A percentile compares a stretch with the other conserved stretches of the same genome.
Conservation (phyloP, 345 rosid species). For the Moringa oleifera region DNA sequence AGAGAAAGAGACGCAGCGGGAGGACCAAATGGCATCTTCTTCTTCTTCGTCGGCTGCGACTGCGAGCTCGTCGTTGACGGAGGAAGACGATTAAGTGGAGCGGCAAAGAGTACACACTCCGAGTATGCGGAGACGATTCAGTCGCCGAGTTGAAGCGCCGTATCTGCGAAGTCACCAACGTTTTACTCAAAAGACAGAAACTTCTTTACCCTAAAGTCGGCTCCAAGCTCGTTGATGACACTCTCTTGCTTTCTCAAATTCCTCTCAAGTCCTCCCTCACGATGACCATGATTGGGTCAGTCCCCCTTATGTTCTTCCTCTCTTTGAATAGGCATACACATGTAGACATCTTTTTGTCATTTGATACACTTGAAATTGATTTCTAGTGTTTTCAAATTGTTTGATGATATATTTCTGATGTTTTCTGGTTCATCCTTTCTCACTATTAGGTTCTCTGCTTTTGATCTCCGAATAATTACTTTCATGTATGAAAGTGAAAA, state of each 20-base stretch:
- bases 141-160: constrained; percentile 91
- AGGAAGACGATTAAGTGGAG: constrained; percentile 88
- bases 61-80: constrained; percentile 37
- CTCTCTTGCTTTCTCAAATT: constrained; percentile 60
- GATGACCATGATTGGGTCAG: constrained; percentile 95
- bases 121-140: constrained; percentile 81
- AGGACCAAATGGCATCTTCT: no score
- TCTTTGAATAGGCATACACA: background rate
- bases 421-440: no score
- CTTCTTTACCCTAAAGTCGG: constrained; percentile 92
- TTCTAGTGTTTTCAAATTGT: background rate
- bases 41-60: constrained; percentile 17
- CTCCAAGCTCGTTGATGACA: constrained; percentile 73
- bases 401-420: background rate
- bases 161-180: constrained; percentile 75
- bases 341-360: background rate
- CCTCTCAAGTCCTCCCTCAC: constrained; percentile 82
- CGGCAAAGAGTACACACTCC: constrained; percentile 82
- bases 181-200: constrained; percentile 89
- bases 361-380: background rate
- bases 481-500: no score
- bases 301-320: background rate
- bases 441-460: no score
- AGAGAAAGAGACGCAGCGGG: no score
- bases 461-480: no score